Percentiles rank a stretch among this genome's conserved stretches.
phyloP scores from a whole-genome alignment of 179 eudicot genomes.

The Corrigiola litoralis region DNA sequence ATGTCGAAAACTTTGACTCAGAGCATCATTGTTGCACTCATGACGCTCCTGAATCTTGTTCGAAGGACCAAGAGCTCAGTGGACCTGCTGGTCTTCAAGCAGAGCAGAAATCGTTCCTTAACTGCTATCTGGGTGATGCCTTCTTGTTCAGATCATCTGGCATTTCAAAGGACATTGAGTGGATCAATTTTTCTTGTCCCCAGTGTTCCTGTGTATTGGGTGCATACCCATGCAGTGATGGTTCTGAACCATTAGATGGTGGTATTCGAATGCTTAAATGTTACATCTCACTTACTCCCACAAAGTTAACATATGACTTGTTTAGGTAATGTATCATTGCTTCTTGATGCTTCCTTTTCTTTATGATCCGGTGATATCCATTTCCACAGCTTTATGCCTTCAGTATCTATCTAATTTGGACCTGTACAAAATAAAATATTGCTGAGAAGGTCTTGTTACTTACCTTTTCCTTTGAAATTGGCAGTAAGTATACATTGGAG shows the following conservation, averaged over 20 bases:
- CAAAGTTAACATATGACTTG: conserved; percentile 35
- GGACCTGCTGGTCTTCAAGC: conserved; percentile 37
- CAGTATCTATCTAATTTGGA: too few species aligned
- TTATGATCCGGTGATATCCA: too few species aligned
- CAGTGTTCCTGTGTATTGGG: conserved; percentile 72
- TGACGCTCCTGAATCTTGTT: conserved; percentile 23
- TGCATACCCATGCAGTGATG: conserved; percentile 59
- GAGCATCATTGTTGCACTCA: conserved; percentile 34
- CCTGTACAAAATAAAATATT: neutral
- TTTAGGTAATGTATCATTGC: conserved; percentile 45
- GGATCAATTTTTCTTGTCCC: conserved; percentile 66
- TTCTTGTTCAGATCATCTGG: conserved; percentile 61
- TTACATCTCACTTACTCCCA: conserved; percentile 58
- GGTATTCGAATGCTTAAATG: conserved; percentile 82
- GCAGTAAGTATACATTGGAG: conserved; percentile 75
- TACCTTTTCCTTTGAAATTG: neutral
- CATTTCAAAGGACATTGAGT: conserved; percentile 69
- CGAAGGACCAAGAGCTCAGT: conserved; percentile 26
- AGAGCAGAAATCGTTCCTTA: conserved; percentile 67
- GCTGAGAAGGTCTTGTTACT: neutral
- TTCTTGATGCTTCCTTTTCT: neutral
- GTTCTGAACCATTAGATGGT: conserved; percentile 57
- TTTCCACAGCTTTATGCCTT: too few species aligned
- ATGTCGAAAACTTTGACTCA: conserved; percentile 15
- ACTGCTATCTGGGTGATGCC: conserved; percentile 79